Evolutionary conservation across 2,329 filamentous ascomycete genomes (phyloP), one percentile per base, ranked within the genome.

Genomic region (Colletotrichum gigasporum): DNA sequence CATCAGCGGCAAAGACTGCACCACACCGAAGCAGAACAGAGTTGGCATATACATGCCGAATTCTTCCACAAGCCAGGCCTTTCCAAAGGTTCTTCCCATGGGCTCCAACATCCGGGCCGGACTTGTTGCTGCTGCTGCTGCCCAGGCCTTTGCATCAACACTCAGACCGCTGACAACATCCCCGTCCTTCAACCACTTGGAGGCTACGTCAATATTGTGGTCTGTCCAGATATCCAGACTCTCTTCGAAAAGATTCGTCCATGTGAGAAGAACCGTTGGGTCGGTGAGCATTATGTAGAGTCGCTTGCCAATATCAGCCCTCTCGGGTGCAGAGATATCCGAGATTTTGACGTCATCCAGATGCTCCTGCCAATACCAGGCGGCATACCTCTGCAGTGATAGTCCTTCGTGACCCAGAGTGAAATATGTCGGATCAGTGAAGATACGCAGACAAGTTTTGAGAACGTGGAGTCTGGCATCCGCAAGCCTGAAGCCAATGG

Each of bases 331-430:
- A 0, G 72, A 65, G 0, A 79, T 68, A 0, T 64, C 64, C 0
- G 63, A 47, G 1, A 73, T 72, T 37, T 80, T 74, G 12, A 81
- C 69, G 0, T 72, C 73, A 0, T 73, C 73, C 11, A 80, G 56
- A 65, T 81, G 79, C 34, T 81, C 79, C 51, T 79, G 79, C 79
- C 79, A 81, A 59, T 81, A 81, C 79, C 79, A 80, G 0, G 79
- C 78, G 0, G 79, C 78, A 34, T 81, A 81, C 44, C 78, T 20
- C 22, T 69, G 66, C 10, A 68, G 7, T 7, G 67, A 61, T 11
- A 65, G 28, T 7, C 66, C 66, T 42, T 68, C 57, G 2, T 75
- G 59, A n/a, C 68, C 67, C 7, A 61, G 59, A 1, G 37, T 42
- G 4, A 63, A 45, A 24, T 48, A 68, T 7, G 59, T 57, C 2